Conservation (phyloP, 495 filamentous ascomycete species). For the Mytilinidion resinicola region DNA sequence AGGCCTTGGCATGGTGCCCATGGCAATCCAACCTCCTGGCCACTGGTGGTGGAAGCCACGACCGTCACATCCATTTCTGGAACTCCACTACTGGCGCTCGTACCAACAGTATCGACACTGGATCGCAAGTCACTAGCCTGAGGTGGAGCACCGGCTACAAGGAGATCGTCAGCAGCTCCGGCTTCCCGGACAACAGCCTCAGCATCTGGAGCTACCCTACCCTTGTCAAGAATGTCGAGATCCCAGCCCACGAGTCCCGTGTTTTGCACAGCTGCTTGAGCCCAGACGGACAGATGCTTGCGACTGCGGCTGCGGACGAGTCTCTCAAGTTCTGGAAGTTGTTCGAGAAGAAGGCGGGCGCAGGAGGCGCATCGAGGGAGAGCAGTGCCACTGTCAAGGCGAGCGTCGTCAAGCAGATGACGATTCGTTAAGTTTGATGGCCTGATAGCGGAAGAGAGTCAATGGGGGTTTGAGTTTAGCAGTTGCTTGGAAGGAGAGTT, state of each 20-base stretch:
- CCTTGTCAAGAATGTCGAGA: conserved; percentile 92
- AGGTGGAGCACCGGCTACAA: conserved; percentile 95
- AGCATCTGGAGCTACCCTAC: conserved; percentile 99
- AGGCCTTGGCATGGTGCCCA: conserved; percentile 97
- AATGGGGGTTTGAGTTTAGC: no score
- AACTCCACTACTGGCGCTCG: conserved; percentile 95
- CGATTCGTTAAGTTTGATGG: conserved; percentile 66
- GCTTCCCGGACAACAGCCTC: conserved; percentile 96
- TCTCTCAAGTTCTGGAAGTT: conserved; percentile 99
- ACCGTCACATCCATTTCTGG: conserved; percentile 99
- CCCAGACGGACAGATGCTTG: conserved; percentile 94
- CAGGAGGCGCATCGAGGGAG: conserved; percentile 49
- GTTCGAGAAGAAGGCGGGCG: conserved; percentile 93
- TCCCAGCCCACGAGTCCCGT: conserved; percentile 96
- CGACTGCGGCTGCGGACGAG: conserved; percentile 93
- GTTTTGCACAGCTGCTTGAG: conserved; percentile 92
- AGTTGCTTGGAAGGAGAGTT: no score
- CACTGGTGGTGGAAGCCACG: conserved; percentile 92
- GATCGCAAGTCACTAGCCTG: conserved; percentile 90
- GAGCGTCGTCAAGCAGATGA: conserved; percentile 90
- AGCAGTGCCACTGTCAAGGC: conserved; percentile 55
- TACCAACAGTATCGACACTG: conserved; percentile 98
- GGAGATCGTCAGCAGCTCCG: conserved; percentile 93
- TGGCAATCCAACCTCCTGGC: conserved; percentile 97
- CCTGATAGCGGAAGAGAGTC: not conserved